phyloP scores from a whole-genome alignment of 352 stramenopile species.

The Peronospora tabacina region DNA sequence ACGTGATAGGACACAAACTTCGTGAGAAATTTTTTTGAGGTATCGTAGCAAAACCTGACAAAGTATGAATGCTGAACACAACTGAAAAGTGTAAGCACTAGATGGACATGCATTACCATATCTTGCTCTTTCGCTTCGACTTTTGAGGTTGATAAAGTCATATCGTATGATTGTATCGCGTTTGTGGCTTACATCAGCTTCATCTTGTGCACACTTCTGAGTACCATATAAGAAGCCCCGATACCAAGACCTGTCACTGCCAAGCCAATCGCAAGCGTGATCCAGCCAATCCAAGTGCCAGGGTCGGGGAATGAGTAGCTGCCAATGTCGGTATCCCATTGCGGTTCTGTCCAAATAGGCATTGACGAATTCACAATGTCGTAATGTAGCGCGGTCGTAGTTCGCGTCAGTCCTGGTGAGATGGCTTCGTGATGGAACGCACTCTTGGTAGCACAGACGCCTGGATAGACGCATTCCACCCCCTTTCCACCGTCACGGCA shows the following conservation, averaged over 20 bases:
- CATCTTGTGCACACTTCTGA: slow-evolving; percentile 69
- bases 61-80: no score
- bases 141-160: slow-evolving; percentile 4
- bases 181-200: slow-evolving; percentile 60
- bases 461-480: slow-evolving; percentile 74
- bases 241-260: slow-evolving; percentile 37
- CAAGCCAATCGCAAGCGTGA: slow-evolving; percentile 47
- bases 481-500: slow-evolving; percentile 42
- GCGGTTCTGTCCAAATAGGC: slow-evolving; percentile 72
- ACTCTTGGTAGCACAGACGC: slow-evolving; percentile 44
- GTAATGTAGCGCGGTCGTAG: slow-evolving; percentile 39
- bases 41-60: no score
- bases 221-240: slow-evolving; percentile 38
- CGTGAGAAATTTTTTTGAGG: no score
- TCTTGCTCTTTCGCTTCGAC: background rate
- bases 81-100: no score
- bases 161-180: background rate
- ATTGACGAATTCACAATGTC: slow-evolving; percentile 53
- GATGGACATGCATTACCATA: no score
- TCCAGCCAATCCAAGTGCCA: slow-evolving; percentile 61
- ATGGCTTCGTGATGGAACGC: slow-evolving; percentile 77
- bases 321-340: slow-evolving; percentile 56
- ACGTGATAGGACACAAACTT: no score
- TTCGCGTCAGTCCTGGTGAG: slow-evolving; percentile 56
- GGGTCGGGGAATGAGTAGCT: slow-evolving; percentile 80